Evolutionary conservation across 2,329 filamentous ascomycete species (phyloP).

Genomic region (Paecilomyces variotii): DNA sequence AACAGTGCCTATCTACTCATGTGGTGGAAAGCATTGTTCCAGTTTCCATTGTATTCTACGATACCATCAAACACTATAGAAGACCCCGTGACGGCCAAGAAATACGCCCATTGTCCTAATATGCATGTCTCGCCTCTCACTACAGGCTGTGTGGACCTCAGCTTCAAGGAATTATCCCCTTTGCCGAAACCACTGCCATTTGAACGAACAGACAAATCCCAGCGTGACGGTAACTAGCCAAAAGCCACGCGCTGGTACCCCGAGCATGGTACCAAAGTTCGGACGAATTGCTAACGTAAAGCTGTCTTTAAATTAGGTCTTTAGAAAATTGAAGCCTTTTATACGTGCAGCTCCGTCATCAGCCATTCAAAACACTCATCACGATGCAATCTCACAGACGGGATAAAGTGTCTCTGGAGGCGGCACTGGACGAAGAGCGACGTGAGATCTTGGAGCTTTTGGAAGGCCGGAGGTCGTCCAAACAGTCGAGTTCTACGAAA

Average conservation of each 20-base stretch:
- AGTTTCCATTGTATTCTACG: neutral
- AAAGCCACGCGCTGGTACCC: neutral
- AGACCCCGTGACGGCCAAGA: neutral
- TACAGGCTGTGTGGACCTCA: neutral
- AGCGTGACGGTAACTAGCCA: neutral
- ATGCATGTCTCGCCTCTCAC: neutral
- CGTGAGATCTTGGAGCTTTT: constrained; percentile 63
- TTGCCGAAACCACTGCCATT: neutral
- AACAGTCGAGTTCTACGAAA: constrained; percentile 26
- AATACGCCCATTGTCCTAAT: neutral
- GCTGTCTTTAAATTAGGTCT: neutral
- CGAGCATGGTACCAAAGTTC: neutral
- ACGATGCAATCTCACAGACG: constrained; percentile 1
- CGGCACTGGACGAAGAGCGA: constrained; percentile 68
- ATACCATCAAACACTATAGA: neutral
- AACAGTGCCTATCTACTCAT: neutral
- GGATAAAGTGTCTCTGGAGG: constrained; percentile 62
- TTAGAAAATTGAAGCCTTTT: neutral
- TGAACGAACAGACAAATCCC: neutral
- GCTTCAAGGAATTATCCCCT: neutral
- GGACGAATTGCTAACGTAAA: neutral
- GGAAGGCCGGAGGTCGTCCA: constrained; percentile 38
- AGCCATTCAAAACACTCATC: neutral
- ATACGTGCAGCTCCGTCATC: neutral
- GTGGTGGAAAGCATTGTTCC: neutral